Percentiles rank a stretch among this genome's conserved stretches.
These are phyloP conservation scores for Didymellaceae sp. DNA, from an alignment of 2,329 filamentous ascomycete species.

Conservation along the genomic window DNA sequence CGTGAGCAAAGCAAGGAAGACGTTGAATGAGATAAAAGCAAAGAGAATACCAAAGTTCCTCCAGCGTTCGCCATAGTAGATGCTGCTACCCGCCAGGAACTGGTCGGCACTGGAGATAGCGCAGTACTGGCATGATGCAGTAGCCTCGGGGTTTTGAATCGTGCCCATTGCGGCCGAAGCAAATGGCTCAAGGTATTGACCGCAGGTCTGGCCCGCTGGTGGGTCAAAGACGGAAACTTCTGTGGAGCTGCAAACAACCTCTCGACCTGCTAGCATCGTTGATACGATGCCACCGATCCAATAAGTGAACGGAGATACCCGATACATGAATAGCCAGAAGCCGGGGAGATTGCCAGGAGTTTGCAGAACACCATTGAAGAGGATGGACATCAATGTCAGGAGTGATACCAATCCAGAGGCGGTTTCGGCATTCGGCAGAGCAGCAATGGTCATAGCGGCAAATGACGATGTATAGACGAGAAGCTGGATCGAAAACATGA, in stretches of 20 bases:
- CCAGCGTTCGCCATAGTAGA: conserved; percentile 62
- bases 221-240: conserved; percentile 54
- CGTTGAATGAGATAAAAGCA: conserved; percentile 70
- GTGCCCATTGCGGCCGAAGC: conserved; percentile 47
- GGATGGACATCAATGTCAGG: conserved; percentile 61
- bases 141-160: conserved; percentile 54
- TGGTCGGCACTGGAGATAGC: conserved; percentile 53
- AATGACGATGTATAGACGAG: conserved; percentile 76
- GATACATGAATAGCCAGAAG: conserved; percentile 83
- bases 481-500: conserved; percentile 70
- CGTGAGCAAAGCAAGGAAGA: conserved; percentile 62
- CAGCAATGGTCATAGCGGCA: conserved; percentile 75
- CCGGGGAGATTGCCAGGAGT: conserved; percentile 64
- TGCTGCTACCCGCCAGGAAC: conserved; percentile 53
- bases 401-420: conserved; percentile 67
- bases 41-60: conserved; percentile 74
- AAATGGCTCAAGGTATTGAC: conserved; percentile 54
- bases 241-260: conserved; percentile 55
- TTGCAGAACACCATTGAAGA: conserved; percentile 65
- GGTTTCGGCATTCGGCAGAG: conserved; percentile 71
- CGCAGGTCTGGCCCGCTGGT: conserved; percentile 51
- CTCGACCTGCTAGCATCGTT: conserved; percentile 52
- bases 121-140: conserved; percentile 59
- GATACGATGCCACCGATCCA: conserved; percentile 54
- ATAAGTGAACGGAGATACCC: conserved; percentile 71